A percentile compares a stretch with the other conserved stretches of the same genome.
Conservation (phyloP, 2,329 filamentous ascomycete species). For the Cordyceps tenuipes region DNA sequence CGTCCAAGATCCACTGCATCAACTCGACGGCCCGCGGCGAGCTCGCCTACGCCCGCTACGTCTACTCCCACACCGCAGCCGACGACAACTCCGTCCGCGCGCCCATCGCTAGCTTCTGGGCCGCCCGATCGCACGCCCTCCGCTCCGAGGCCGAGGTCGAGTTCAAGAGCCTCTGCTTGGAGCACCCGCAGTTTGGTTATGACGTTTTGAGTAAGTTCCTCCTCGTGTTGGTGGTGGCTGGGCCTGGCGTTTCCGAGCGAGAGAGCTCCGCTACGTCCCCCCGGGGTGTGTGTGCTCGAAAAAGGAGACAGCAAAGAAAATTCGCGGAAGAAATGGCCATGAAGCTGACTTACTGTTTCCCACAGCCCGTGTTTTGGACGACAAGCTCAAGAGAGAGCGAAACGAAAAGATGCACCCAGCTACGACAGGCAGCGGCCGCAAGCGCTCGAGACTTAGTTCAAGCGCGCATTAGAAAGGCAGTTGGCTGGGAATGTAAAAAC, state of each 20-base stretch:
- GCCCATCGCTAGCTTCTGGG: constrained; percentile 88
- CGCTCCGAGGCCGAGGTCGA: constrained; percentile 79
- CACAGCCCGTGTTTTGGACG: constrained; percentile 53
- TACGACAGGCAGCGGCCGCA: constrained; percentile 40
- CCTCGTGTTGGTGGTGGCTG: not conserved
- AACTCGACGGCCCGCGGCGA: constrained; percentile 82
- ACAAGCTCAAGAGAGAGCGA: constrained; percentile 57
- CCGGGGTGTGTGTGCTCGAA: no score
- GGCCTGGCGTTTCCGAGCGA: not conserved
- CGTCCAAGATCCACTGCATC: constrained; percentile 86
- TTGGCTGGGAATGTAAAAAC: not conserved
- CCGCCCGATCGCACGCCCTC: constrained; percentile 67
- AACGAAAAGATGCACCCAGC: constrained; percentile 50
- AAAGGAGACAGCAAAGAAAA: no score
- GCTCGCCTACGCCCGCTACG: constrained; percentile 84
- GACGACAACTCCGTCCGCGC: constrained; percentile 68
- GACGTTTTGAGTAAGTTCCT: constrained; percentile 68
- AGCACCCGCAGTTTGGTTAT: constrained; percentile 87
- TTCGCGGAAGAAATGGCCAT: constrained; percentile 11
- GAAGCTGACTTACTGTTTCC: constrained; percentile 15
- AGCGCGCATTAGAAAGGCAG: constrained; percentile 14
- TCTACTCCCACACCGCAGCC: constrained; percentile 66
- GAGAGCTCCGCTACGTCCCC: no score
- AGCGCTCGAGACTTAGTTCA: constrained; percentile 47
- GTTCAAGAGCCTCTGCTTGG: constrained; percentile 76